phyloP scores from a whole-genome alignment of 805 yeast genomes.

The Myxozyma sirexii region DNA sequence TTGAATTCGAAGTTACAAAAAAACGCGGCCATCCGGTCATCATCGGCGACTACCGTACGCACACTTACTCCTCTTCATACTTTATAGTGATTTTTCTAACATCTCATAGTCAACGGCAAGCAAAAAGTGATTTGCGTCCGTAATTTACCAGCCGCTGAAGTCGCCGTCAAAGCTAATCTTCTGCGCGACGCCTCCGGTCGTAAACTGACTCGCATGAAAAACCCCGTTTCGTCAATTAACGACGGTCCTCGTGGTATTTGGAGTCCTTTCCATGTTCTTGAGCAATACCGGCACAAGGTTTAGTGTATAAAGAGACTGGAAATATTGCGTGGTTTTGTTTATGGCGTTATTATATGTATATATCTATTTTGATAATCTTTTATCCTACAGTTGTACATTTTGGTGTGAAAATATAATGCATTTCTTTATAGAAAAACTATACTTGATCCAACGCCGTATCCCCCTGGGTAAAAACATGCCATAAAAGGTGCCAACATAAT shows the following conservation, averaged over 20 bases:
- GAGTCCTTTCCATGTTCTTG: conserved; percentile 69
- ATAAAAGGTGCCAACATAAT: background rate
- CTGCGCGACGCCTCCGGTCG: conserved; percentile 72
- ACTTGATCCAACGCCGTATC: background rate
- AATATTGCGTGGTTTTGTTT: background rate
- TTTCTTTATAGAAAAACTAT: background rate
- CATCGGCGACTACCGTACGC: conserved; percentile 55
- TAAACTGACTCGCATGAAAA: conserved; percentile 51
- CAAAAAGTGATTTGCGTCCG: conserved; percentile 71
- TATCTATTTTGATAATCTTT: background rate
- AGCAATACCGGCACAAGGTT: conserved; percentile 25
- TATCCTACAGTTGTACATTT: background rate
- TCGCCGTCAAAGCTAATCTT: conserved; percentile 65
- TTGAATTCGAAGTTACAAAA: conserved; percentile 70
- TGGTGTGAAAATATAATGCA: background rate
- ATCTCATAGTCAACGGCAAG: conserved; percentile 43
- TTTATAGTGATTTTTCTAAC: background rate
- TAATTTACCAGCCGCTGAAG: conserved; percentile 64
- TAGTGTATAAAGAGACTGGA: background rate
- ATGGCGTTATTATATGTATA: background rate
- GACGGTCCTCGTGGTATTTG: conserved; percentile 92
- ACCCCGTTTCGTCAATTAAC: conserved; percentile 79
- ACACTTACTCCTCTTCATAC: background rate
- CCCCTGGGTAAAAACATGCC: background rate
- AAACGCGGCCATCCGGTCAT: conserved; percentile 74